Percentiles rank a stretch among this genome's conserved stretches.
Conservation (phyloP, 192 early-diverging fungal genomes). For the Physocladia obscura region DNA sequence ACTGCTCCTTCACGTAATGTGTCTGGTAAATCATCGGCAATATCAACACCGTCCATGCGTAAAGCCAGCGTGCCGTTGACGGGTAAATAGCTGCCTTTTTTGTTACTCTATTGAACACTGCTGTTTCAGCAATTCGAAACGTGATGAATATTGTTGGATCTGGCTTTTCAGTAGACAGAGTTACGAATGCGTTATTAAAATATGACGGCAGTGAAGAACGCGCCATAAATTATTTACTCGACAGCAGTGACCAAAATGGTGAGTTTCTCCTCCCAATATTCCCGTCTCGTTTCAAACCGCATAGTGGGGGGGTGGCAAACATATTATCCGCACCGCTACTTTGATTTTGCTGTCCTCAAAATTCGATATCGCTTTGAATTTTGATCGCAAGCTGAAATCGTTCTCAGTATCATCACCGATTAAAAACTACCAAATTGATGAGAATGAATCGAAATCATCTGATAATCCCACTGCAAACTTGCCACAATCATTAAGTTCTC, state of each 20-base stretch:
- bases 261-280: neutral
- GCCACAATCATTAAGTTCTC: too few relatives aligned
- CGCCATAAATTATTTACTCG: slow-evolving; percentile 23
- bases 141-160: slow-evolving; percentile 12
- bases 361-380: too few relatives aligned
- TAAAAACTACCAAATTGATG: too few relatives aligned
- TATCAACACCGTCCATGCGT: neutral
- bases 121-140: slow-evolving; percentile 11
- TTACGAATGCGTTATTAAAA: neutral
- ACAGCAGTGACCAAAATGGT: slow-evolving; percentile 7
- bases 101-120: neutral
- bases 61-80: too few relatives aligned
- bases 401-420: too few relatives aligned
- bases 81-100: neutral
- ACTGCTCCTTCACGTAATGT: slow-evolving; percentile 1
- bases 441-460: too few relatives aligned
- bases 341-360: too few relatives aligned
- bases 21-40: neutral
- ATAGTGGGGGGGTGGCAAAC: too few relatives aligned
- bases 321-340: too few relatives aligned
- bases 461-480: too few relatives aligned
- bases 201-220: slow-evolving; percentile 16
- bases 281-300: neutral
- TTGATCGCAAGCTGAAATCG: too few relatives aligned
- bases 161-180: neutral